phyloP scores from a whole-genome alignment of 495 filamentous ascomycete species.

The Sordaria brevicollis region DNA sequence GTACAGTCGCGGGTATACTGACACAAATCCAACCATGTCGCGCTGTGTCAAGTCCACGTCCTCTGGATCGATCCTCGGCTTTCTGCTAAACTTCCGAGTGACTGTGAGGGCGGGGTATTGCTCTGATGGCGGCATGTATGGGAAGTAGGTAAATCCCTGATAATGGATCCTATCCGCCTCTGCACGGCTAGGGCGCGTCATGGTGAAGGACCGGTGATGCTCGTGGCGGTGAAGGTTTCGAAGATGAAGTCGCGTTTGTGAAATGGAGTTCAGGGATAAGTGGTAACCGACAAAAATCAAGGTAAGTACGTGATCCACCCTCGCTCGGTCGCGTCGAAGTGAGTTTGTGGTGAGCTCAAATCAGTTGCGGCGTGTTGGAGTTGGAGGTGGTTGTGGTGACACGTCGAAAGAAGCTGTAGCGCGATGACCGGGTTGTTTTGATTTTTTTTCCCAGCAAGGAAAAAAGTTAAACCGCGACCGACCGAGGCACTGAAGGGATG shows the following conservation, averaged over 20 bases:
- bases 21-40: not conserved
- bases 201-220: not conserved
- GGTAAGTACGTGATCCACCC: not conserved
- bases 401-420: not conserved
- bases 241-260: not conserved
- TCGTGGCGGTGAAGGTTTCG: not conserved
- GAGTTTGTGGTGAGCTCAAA: not conserved
- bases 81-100: not conserved
- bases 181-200: not conserved
- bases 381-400: not conserved
- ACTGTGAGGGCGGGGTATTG: not conserved
- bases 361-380: not conserved
- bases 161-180: not conserved
- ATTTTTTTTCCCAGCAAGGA: not conserved
- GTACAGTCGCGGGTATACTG: constrained; percentile 5
- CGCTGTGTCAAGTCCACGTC: not conserved
- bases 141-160: not conserved
- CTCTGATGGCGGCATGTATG: not conserved
- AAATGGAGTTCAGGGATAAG: not conserved
- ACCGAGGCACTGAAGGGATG: not conserved
- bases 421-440: not conserved
- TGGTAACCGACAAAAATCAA: not conserved
- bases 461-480: not conserved
- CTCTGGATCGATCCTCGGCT: not conserved
- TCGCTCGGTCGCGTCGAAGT: not conserved